These are phyloP conservation scores for Conoideocrella luteorostrata DNA, from an alignment of 2,329 filamentous ascomycete genomes.

Conservation along the genomic window DNA sequence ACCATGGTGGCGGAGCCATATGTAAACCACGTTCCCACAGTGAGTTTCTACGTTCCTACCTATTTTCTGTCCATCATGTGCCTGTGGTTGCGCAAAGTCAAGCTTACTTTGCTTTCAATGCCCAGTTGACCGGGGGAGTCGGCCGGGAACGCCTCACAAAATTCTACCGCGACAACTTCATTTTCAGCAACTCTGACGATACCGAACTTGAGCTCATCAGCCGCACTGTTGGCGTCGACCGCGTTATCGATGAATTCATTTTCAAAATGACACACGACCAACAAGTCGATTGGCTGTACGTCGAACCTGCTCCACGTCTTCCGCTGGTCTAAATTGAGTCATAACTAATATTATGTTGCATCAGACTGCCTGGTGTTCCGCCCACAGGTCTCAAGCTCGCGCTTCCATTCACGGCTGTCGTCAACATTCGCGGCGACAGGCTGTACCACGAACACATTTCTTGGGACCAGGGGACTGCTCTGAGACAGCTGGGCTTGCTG, in stretches of 20 bases:
- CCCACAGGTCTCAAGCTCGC: slow-evolving; percentile 47
- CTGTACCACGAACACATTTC: slow-evolving; percentile 61
- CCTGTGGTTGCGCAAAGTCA: too few species aligned
- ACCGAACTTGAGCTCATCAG: slow-evolving; percentile 63
- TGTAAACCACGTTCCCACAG: slow-evolving; percentile 69
- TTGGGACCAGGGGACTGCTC: slow-evolving; percentile 61
- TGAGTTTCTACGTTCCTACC: too few species aligned
- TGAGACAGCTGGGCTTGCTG: slow-evolving; percentile 53
- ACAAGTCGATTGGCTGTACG: slow-evolving; percentile 64
- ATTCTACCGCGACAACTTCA: slow-evolving; percentile 70
- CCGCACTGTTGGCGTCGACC: slow-evolving; percentile 64
- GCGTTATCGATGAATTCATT: slow-evolving; percentile 66
- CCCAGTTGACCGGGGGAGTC: slow-evolving; percentile 62
- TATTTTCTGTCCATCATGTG: too few species aligned
- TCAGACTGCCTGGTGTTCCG: slow-evolving; percentile 48
- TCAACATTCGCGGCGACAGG: slow-evolving; percentile 57
- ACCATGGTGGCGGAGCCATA: slow-evolving; percentile 77
- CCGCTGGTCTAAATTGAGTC: too few species aligned
- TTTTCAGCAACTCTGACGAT: slow-evolving; percentile 65
- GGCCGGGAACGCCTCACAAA: slow-evolving; percentile 54
- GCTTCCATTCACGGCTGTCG: slow-evolving; percentile 55
- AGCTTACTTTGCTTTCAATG: too few species aligned
- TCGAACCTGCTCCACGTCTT: slow-evolving; percentile 10
- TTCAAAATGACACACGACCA: slow-evolving; percentile 57
- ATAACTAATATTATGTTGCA: neutral